phyloP scores from a whole-genome alignment of 768 basidiomycete species.

The Hypholoma sublateritium region DNA sequence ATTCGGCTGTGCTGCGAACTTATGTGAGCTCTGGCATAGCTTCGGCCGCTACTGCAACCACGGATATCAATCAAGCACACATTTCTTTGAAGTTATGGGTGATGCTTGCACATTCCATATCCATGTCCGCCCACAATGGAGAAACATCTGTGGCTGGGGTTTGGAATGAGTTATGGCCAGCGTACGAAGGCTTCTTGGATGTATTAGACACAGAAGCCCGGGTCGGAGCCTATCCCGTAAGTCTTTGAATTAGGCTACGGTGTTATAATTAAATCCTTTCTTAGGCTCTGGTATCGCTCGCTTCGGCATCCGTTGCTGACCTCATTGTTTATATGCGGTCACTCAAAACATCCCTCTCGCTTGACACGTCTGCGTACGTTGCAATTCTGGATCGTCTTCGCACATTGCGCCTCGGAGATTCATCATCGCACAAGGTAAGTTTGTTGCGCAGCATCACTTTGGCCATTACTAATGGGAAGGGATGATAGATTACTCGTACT shows the following conservation, averaged over 20 bases:
- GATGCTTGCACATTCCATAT: constrained; percentile 47
- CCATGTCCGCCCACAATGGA: constrained; percentile 23
- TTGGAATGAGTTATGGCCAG: constrained; percentile 80
- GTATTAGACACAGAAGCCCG: constrained; percentile 49
- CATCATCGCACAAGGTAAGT: constrained; percentile 49
- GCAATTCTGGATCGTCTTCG: constrained; percentile 51
- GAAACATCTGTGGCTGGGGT: constrained; percentile 39
- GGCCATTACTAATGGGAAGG: background rate
- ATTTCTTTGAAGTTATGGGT: constrained; percentile 73
- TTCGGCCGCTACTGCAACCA: constrained; percentile 43
- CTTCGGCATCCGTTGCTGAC: constrained; percentile 63
- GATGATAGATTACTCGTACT: constrained; percentile 52
- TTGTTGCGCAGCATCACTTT: background rate
- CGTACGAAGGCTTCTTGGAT: constrained; percentile 55
- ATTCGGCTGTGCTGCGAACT: constrained; percentile 44
- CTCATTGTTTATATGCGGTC: constrained; percentile 63
- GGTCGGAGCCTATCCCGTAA: constrained; percentile 39
- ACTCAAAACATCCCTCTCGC: constrained; percentile 48
- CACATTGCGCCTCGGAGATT: constrained; percentile 46
- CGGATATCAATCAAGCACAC: constrained; percentile 69
- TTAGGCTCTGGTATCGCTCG: constrained; percentile 54
- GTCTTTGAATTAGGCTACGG: constrained; percentile 13
- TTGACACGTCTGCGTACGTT: constrained; percentile 53
- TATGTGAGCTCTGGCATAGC: constrained; percentile 36
- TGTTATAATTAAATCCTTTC: background rate